phyloP scores from a whole-genome alignment of 192 early-diverging fungal genomes.

The Fimicolochytrium jonesii region DNA sequence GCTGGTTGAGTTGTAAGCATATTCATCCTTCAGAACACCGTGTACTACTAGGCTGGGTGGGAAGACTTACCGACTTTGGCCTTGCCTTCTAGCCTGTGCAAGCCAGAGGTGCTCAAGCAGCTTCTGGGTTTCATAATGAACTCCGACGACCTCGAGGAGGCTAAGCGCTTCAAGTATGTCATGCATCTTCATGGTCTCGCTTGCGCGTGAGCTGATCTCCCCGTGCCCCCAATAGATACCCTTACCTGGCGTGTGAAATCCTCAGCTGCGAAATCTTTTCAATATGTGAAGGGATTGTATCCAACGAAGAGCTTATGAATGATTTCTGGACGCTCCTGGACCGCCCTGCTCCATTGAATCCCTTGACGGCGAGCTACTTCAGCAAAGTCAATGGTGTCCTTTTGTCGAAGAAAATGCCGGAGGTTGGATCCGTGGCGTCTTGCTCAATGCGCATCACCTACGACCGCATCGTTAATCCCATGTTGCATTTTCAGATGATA shows the following conservation, averaged over 20 bases:
- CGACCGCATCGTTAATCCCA: background rate
- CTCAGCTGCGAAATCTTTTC: conserved; percentile 70
- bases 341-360: conserved; percentile 65
- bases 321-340: conserved; percentile 85
- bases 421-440: conserved; percentile 43
- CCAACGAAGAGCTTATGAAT: conserved; percentile 68
- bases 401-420: conserved; percentile 80
- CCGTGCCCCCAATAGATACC: conserved; percentile 56
- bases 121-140: conserved; percentile 79
- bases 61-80: background rate
- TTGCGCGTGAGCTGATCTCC: conserved; percentile 1
- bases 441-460: background rate
- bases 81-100: conserved; percentile 53
- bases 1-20: conserved; percentile 78
- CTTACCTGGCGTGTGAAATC: conserved; percentile 75
- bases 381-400: conserved; percentile 83
- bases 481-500: conserved; percentile 57
- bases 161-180: conserved; percentile 69
- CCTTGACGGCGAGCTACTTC: conserved; percentile 84
- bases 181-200: background rate
- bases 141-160: conserved; percentile 77
- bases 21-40: too few relatives aligned
- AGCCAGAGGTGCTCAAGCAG: conserved; percentile 66
- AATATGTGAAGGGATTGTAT: conserved; percentile 67
- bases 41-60: too few relatives aligned